phyloP scores from a whole-genome alignment of 805 yeast species.

The Cyberlindnera mycetangii region DNA sequence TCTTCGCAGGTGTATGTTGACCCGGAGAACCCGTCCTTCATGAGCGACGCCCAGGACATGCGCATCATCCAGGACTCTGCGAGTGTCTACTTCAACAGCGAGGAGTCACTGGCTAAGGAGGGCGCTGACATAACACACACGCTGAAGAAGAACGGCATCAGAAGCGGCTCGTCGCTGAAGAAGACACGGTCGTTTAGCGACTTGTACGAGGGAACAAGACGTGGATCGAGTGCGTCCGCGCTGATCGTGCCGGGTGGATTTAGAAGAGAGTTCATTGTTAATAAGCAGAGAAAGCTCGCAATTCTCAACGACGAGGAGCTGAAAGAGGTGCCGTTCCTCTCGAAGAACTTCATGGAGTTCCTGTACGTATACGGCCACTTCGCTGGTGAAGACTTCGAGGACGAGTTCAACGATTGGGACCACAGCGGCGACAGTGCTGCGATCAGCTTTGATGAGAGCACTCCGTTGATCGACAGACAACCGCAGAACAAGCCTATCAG shows the following conservation, averaged over 20 bases:
- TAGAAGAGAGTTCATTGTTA: slow-evolving; percentile 62
- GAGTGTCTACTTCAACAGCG: slow-evolving; percentile 17
- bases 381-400: slow-evolving; percentile 81
- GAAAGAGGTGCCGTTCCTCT: slow-evolving; percentile 46
- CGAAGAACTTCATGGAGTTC: slow-evolving; percentile 75
- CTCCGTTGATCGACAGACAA: slow-evolving; percentile 26
- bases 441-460: slow-evolving; percentile 26
- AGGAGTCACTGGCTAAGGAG: slow-evolving; percentile 17
- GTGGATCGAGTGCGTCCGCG: slow-evolving; percentile 64
- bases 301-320: slow-evolving; percentile 26
- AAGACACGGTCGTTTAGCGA: slow-evolving; percentile 22
- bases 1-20: slow-evolving; percentile 18
- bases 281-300: slow-evolving; percentile 30
- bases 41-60: slow-evolving; percentile 12
- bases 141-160: slow-evolving; percentile 15
- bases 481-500: slow-evolving; percentile 9
- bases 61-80: slow-evolving; percentile 16
- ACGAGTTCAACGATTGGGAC: slow-evolving; percentile 49
- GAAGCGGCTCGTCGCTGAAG: slow-evolving; percentile 13
- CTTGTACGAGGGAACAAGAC: slow-evolving; percentile 33
- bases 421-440: slow-evolving; percentile 33
- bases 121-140: slow-evolving; percentile 29
- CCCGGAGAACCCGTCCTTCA: slow-evolving; percentile 20
- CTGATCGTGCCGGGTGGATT: slow-evolving; percentile 82
- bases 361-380: slow-evolving; percentile 79